These are phyloP conservation scores for Teunomyces pallodes DNA, from an alignment of 805 yeast genomes.

Conservation along the genomic window DNA sequence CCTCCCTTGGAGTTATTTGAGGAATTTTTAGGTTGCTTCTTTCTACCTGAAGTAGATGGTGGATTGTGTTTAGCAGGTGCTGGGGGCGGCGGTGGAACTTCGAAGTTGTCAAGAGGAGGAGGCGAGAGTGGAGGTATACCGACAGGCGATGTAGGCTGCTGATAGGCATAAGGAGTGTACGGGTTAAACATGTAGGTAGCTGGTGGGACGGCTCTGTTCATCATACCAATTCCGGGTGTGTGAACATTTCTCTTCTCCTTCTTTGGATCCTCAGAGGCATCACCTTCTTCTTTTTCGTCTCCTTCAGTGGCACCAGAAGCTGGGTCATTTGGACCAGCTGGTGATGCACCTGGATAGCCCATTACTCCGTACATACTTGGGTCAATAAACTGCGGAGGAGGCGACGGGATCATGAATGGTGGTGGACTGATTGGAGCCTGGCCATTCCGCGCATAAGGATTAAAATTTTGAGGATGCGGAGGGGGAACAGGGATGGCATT, in stretches of 20 bases:
- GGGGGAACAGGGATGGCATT: conserved; percentile 17
- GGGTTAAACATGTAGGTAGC: conserved; percentile 48
- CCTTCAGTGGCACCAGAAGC: too few species aligned
- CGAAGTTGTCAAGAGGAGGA: conserved; percentile 3
- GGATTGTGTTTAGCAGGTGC: conserved; percentile 8
- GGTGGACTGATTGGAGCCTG: conserved; percentile 38
- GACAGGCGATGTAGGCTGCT: conserved; percentile 21
- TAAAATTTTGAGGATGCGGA: conserved; percentile 21
- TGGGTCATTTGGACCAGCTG: conserved; percentile 8
- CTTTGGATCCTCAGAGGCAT: not conserved
- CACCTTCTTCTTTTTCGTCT: conserved; percentile 4
- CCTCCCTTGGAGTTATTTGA: conserved; percentile 14
- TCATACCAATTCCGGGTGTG: conserved; percentile 32
- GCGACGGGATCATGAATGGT: conserved; percentile 38
- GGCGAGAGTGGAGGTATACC: conserved; percentile 8
- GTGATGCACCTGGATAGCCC: conserved; percentile 15
- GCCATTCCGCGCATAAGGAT: conserved; percentile 32
- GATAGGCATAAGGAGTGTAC: conserved; percentile 46
- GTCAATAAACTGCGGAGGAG: conserved; percentile 38
- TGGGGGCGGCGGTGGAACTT: conserved; percentile 13
- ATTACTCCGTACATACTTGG: conserved; percentile 33
- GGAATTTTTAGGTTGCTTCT: not conserved
- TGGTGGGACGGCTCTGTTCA: conserved; percentile 32
- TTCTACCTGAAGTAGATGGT: conserved; percentile 7
- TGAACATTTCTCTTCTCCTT: conserved; percentile 8